These are phyloP conservation scores for Agaricales sp. DNA, from an alignment of 1,284 basidiomycete genomes.

Conservation along the genomic window DNA sequence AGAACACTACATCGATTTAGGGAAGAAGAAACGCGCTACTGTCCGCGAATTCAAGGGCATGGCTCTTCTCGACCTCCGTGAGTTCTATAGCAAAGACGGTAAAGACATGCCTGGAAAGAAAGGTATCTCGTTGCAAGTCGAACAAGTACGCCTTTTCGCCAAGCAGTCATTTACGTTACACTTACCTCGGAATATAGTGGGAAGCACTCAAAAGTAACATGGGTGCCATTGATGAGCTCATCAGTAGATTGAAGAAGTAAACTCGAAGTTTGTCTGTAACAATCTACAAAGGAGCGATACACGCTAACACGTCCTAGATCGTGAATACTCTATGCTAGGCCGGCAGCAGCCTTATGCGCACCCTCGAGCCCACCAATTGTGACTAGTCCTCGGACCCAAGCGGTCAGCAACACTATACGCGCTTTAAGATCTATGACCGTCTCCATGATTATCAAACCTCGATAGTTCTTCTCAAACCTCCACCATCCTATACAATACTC, in stretches of 20 bases:
- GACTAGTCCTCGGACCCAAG: slow-evolving; percentile 60
- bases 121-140: slow-evolving; percentile 60
- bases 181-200: slow-evolving; percentile 35
- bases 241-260: slow-evolving; percentile 29
- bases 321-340: slow-evolving; percentile 31
- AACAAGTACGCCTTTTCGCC: slow-evolving; percentile 44
- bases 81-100: slow-evolving; percentile 57
- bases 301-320: slow-evolving; percentile 6
- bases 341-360: slow-evolving; percentile 60
- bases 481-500: slow-evolving; percentile 60
- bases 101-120: slow-evolving; percentile 78
- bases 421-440: slow-evolving; percentile 61
- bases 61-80: slow-evolving; percentile 65
- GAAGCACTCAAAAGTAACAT: slow-evolving; percentile 36
- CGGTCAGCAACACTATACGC: slow-evolving; percentile 41
- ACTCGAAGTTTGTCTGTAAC: neutral
- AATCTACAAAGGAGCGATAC: slow-evolving; percentile 11
- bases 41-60: slow-evolving; percentile 64
- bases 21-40: slow-evolving; percentile 62
- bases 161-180: slow-evolving; percentile 6
- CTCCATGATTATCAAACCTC: slow-evolving; percentile 43
- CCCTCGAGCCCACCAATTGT: slow-evolving; percentile 43
- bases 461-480: slow-evolving; percentile 49
- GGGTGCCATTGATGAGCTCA: slow-evolving; percentile 39
- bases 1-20: slow-evolving; percentile 55